Conservation (phyloP, 2,329 filamentous ascomycete species). For the Eutypella sp. region DNA sequence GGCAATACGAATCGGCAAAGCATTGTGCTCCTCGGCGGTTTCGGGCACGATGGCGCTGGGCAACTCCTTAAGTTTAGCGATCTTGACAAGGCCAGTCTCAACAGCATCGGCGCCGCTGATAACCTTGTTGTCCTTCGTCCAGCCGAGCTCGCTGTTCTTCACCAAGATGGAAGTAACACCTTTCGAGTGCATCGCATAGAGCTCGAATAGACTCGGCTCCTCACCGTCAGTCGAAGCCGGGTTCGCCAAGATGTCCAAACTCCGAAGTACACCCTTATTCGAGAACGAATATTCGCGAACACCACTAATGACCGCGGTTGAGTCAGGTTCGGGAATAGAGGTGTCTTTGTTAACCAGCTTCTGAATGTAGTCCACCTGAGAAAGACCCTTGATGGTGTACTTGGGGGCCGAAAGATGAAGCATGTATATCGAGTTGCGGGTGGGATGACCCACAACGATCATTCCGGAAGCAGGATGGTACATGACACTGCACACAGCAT, state of each 20-base stretch:
- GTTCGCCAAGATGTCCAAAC: constrained; percentile 78
- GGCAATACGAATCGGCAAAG: constrained; percentile 22
- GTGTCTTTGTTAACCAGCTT: constrained; percentile 68
- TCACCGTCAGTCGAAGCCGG: constrained; percentile 59
- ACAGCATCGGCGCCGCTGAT: constrained; percentile 73
- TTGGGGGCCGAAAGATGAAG: constrained; percentile 90
- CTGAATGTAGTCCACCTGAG: constrained; percentile 83
- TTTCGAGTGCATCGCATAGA: constrained; percentile 96
- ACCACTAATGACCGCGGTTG: constrained; percentile 95
- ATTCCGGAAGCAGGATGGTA: constrained; percentile 92
- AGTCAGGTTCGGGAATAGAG: constrained; percentile 77
- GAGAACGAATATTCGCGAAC: constrained; percentile 92
- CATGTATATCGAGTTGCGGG: constrained; percentile 96
- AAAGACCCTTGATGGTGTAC: constrained; percentile 77
- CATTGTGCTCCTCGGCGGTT: constrained; percentile 37
- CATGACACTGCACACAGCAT: constrained; percentile 94
- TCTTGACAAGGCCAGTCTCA: constrained; percentile 66
- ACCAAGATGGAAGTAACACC: constrained; percentile 88
- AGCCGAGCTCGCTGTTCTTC: constrained; percentile 85
- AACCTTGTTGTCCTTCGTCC: constrained; percentile 86
- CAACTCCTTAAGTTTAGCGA: constrained; percentile 61
- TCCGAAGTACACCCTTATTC: constrained; percentile 80
- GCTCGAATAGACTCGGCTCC: constrained; percentile 78
- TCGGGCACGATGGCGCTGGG: constrained; percentile 42
- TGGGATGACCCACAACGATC: constrained; percentile 91